A percentile compares a stretch with the other conserved stretches of the same genome.
Conservation (phyloP, 1,139 yeast genomes). For the Pichia sp. region DNA sequence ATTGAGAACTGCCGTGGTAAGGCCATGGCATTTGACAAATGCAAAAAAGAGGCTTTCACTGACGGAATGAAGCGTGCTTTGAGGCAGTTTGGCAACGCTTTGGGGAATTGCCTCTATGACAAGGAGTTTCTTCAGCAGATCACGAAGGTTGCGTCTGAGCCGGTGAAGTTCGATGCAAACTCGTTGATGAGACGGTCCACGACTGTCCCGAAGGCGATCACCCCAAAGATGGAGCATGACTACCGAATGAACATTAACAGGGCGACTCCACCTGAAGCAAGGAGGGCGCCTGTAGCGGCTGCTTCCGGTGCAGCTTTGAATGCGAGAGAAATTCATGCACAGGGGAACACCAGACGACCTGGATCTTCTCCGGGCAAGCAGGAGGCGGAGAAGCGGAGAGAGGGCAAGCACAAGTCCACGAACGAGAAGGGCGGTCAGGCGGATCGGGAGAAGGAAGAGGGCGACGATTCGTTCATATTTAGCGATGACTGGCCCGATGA, state of each 20-base stretch:
- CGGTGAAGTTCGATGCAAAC: conserved; percentile 50
- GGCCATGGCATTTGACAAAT: conserved; percentile 74
- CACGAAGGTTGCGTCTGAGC: conserved; percentile 44
- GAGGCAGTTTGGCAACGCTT: conserved; percentile 73
- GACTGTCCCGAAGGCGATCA: conserved; percentile 28
- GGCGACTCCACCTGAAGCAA: not conserved
- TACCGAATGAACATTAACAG: not conserved
- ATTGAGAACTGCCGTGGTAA: conserved; percentile 68
- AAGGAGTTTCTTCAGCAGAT: conserved; percentile 58
- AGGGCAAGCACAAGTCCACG: conserved; percentile 19
- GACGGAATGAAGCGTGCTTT: conserved; percentile 76
- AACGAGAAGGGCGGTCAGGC: not conserved
- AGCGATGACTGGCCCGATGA: conserved; percentile 56
- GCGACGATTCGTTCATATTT: conserved; percentile 61
- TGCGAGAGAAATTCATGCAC: not conserved
- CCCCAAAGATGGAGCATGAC: conserved; percentile 1
- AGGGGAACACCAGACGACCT: not conserved
- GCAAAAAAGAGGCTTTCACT: conserved; percentile 77
- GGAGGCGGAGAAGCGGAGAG: conserved; percentile 11
- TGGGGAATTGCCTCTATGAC: conserved; percentile 78
- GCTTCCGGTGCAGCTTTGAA: too few relatives aligned
- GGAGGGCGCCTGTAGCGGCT: not conserved
- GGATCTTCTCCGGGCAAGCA: not conserved
- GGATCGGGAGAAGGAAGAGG: conserved; percentile 6
- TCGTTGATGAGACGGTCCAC: conserved; percentile 36